Conservation (phyloP, 495 filamentous ascomycete genomes). For the Podospora pseudoanserina region DNA sequence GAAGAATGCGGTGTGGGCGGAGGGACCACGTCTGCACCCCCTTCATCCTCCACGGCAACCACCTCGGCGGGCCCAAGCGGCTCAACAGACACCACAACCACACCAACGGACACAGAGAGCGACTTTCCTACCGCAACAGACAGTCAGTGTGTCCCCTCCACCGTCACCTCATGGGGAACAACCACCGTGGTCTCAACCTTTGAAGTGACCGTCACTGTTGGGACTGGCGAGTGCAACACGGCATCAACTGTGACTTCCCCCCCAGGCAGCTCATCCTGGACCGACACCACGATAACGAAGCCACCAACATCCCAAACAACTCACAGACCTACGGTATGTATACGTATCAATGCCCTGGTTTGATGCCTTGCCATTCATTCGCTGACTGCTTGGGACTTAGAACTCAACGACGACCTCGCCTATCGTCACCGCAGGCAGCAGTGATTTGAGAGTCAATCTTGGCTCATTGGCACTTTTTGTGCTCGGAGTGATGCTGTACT, state of each 20-base stretch:
- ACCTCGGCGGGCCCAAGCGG: not conserved
- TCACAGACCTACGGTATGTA: not conserved
- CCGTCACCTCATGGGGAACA: conserved; percentile 19
- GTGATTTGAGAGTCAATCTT: not conserved
- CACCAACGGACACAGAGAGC: not conserved
- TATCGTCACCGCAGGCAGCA: not conserved
- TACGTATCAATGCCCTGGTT: not conserved
- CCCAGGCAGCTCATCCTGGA: not conserved
- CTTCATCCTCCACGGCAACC: not conserved
- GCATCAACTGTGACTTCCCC: not conserved
- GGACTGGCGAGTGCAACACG: conserved; percentile 1
- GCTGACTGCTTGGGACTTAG: not conserved
- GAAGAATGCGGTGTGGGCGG: conserved; percentile 24
- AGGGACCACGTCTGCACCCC: not conserved
- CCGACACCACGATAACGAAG: conserved; percentile 5
- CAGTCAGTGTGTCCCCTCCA: conserved; percentile 5
- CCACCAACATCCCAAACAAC: not conserved
- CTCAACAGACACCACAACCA: not conserved
- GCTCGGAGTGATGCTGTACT: not conserved
- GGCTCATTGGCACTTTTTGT: not conserved
- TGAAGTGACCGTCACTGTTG: conserved; percentile 11
- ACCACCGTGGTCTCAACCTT: conserved; percentile 15
- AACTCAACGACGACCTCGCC: not conserved
- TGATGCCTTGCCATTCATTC: not conserved
- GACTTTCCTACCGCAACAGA: not conserved